phyloP scores from a whole-genome alignment of 805 yeast genomes.

The Babjeviella inositovora region DNA sequence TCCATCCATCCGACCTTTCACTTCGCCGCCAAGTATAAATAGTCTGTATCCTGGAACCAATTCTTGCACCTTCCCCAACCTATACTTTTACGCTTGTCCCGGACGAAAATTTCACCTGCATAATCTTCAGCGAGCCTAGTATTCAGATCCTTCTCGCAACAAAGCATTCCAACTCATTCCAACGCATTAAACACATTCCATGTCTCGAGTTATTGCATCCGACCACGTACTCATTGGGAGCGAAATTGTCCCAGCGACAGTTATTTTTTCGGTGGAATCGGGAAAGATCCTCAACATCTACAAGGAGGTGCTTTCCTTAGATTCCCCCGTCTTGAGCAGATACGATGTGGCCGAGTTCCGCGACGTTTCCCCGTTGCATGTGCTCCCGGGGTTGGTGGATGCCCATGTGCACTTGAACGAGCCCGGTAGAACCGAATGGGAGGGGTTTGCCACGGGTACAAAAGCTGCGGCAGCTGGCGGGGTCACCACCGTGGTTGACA shows the following conservation, averaged over 20 bases:
- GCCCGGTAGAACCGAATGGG: conserved; percentile 98
- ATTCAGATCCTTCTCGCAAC: too few species aligned
- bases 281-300: conserved; percentile 41
- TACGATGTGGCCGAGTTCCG: conserved; percentile 30
- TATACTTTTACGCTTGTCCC: too few species aligned
- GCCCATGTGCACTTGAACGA: conserved; percentile 91
- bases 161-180: too few species aligned
- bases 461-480: conserved; percentile 93
- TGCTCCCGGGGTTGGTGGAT: conserved; percentile 87
- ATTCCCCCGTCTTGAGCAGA: conserved; percentile 19
- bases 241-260: conserved; percentile 37
- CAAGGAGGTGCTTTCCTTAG: conserved; percentile 13
- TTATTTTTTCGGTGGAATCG: conserved; percentile 34
- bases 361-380: conserved; percentile 42
- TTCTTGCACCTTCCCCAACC: too few species aligned
- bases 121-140: too few species aligned
- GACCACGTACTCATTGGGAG: conserved; percentile 34
- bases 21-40: too few species aligned
- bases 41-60: too few species aligned
- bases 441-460: conserved; percentile 94
- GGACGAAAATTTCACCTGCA: too few species aligned
- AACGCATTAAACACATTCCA: conserved; percentile 6
- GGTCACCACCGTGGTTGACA: conserved; percentile 87
- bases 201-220: conserved; percentile 54
- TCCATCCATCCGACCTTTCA: too few species aligned